Evolutionary conservation across 306 rosid genomes (phyloP), one percentile per base, ranked within the genome.

Genomic region (Fragaria ananassa): DNA sequence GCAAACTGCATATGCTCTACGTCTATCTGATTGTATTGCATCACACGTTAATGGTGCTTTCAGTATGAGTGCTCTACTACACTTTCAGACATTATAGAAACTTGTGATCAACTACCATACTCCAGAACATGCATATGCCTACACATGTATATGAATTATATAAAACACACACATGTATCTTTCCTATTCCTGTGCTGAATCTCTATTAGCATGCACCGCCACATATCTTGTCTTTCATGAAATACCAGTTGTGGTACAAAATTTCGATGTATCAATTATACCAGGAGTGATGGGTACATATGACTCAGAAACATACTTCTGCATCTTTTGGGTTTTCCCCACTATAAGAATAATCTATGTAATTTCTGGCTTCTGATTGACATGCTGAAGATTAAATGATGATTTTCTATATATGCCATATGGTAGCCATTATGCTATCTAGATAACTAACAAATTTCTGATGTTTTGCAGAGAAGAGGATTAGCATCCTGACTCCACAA

Each of bases 391-490:
- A 49, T 7, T 10, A 10, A n/a, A 29, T 25, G 10, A 15, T 57
- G 25, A 42, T 74, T 74, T 4, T 29, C 27, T 45, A 58, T 3
- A 10, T 18, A 10, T n/a, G 71, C 51, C 14, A 23, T 11, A 21
- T 58, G 41, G 5, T 17, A n/a, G 53, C 53, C 29, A 6, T 54
- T 51, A 61, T 29, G 39, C 50, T 60, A 42, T 50, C 61, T n/a
- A 53, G 62, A 14, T 49, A 31, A 11, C 81, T 87, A 77, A 84
- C 76, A 29, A 23, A 51, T 23, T 61, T 56, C 69, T 18, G 46
- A 50, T 77, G 35, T 75, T 78, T 74, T 78, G 74, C 91, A 87
- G 91, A 87, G 77, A 85, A 81, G 84, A 87, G 91, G 86, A 87
- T 87, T 45, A 81, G 91, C 87, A 76, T 87, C 75, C 78, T 87